Evolutionary conservation across 2,329 filamentous ascomycete genomes (phyloP).

Genomic region (Talaromyces islandicus): DNA sequence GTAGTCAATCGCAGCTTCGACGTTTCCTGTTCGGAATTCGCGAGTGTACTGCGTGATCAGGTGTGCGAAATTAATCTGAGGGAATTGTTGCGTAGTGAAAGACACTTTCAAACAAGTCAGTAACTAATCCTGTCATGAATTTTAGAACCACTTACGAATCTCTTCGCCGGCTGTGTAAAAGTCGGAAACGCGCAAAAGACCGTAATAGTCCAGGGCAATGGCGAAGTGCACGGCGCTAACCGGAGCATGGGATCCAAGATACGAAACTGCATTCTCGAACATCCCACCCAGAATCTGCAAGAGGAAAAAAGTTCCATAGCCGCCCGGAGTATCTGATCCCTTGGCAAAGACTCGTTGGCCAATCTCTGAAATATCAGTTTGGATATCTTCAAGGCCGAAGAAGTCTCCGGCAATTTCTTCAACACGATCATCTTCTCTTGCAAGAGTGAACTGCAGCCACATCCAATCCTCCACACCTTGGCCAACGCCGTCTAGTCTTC

Average conservation of each 20-base stretch:
- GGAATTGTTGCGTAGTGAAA: constrained; percentile 46
- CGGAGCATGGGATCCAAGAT: constrained; percentile 86
- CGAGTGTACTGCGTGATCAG: constrained; percentile 93
- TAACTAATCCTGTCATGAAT: neutral
- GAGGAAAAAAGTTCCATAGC: constrained; percentile 88
- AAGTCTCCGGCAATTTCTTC: constrained; percentile 59
- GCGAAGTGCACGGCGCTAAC: constrained; percentile 93
- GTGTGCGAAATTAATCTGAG: constrained; percentile 89
- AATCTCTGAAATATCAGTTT: constrained; percentile 77
- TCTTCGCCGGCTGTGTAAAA: constrained; percentile 69
- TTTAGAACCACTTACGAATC: constrained; percentile 40
- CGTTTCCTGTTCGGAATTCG: constrained; percentile 87
- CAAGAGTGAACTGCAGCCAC: constrained; percentile 60
- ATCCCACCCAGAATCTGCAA: constrained; percentile 84
- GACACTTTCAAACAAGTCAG: constrained; percentile 41
- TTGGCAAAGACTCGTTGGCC: constrained; percentile 87
- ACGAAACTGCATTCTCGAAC: constrained; percentile 89
- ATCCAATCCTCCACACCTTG: constrained; percentile 62
- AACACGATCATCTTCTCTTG: constrained; percentile 54
- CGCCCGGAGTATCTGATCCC: constrained; percentile 68
- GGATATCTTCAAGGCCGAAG: constrained; percentile 62
- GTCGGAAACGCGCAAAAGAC: constrained; percentile 79
- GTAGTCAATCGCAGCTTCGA: constrained; percentile 88
- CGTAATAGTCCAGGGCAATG: constrained; percentile 82
- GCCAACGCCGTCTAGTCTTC: constrained; percentile 52